These are phyloP conservation scores for Fusarium scirpi DNA, from an alignment of 2,329 filamentous ascomycete species.

Conservation along the genomic window DNA sequence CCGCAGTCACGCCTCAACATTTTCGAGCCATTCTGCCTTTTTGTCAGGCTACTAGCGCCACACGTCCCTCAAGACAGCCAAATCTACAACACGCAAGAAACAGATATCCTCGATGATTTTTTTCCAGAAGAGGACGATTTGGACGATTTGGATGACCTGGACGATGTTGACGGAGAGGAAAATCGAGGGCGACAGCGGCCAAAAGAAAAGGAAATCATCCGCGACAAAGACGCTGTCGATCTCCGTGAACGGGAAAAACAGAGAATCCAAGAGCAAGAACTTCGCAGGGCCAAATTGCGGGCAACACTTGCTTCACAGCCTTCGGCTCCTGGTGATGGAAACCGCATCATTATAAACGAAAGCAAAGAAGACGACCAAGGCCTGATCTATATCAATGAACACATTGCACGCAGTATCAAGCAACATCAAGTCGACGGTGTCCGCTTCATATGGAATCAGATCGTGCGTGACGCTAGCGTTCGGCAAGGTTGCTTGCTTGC, in stretches of 20 bases:
- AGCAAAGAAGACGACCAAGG: slow-evolving; percentile 70
- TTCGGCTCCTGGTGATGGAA: slow-evolving; percentile 58
- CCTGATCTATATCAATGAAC: slow-evolving; percentile 72
- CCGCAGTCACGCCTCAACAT: slow-evolving; percentile 11
- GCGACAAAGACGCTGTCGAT: slow-evolving; percentile 57
- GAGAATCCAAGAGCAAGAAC: slow-evolving; percentile 66
- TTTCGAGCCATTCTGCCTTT: slow-evolving; percentile 45
- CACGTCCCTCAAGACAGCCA: slow-evolving; percentile 51
- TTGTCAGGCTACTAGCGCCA: slow-evolving; percentile 45
- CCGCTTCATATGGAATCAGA: slow-evolving; percentile 88
- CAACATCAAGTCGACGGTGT: slow-evolving; percentile 85
- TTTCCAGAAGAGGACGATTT: slow-evolving; percentile 11
- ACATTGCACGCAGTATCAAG: slow-evolving; percentile 76
- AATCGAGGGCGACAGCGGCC: slow-evolving; percentile 41
- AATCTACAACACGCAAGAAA: slow-evolving; percentile 47
- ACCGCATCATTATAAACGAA: slow-evolving; percentile 74
- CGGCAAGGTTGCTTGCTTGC: slow-evolving; percentile 84
- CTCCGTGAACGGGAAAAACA: slow-evolving; percentile 67
- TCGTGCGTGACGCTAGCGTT: slow-evolving; percentile 70
- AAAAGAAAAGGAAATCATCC: slow-evolving; percentile 54
- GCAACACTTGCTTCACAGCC: slow-evolving; percentile 59
- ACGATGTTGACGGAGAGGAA: slow-evolving; percentile 31
- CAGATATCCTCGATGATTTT: slow-evolving; percentile 33
- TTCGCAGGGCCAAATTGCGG: slow-evolving; percentile 62
- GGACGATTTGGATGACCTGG: slow-evolving; percentile 18